Percentiles rank a stretch among this genome's conserved stretches.
These are phyloP conservation scores for Calonectria henricotiae DNA, from an alignment of 2,329 filamentous ascomycete species.

Conservation along the genomic window DNA sequence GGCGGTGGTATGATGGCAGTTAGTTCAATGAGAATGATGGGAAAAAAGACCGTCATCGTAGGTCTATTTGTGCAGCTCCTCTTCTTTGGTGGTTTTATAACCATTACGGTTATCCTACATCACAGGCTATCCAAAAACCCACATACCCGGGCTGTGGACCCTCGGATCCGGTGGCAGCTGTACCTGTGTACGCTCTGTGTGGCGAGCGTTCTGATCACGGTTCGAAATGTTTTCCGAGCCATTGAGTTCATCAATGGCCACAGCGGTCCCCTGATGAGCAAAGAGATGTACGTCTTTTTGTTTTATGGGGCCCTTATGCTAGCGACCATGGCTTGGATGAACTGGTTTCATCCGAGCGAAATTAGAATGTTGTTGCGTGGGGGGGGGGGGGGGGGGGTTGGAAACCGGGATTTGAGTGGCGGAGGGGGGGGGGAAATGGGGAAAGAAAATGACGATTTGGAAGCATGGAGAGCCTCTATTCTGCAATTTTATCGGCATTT, in stretches of 20 bases:
- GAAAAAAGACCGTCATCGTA: neutral
- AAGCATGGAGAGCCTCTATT: neutral
- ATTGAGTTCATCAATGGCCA: conserved; percentile 12
- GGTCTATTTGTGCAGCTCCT: conserved; percentile 24
- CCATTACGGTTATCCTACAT: conserved; percentile 5
- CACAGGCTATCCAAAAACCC: neutral
- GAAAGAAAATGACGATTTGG: neutral
- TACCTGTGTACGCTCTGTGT: conserved; percentile 4
- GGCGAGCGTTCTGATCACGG: conserved; percentile 5
- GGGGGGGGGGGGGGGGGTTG: neutral
- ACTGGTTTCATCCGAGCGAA: neutral
- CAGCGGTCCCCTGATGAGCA: neutral
- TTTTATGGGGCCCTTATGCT: conserved; percentile 5
- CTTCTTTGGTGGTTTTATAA: conserved; percentile 23
- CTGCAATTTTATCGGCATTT: neutral
- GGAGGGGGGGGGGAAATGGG: neutral
- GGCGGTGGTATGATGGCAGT: neutral
- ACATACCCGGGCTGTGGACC: neutral
- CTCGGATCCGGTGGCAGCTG: conserved; percentile 4
- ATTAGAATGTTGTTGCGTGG: neutral
- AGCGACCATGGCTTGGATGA: neutral
- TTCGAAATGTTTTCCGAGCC: conserved; percentile 24
- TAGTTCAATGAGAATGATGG: neutral
- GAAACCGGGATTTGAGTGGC: neutral
- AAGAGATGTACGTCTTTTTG: conserved; percentile 5